Evolutionary conservation across 441 rosid genomes (phyloP), one percentile per base, ranked within the genome.

Genomic region (Syzygium malaccense): DNA sequence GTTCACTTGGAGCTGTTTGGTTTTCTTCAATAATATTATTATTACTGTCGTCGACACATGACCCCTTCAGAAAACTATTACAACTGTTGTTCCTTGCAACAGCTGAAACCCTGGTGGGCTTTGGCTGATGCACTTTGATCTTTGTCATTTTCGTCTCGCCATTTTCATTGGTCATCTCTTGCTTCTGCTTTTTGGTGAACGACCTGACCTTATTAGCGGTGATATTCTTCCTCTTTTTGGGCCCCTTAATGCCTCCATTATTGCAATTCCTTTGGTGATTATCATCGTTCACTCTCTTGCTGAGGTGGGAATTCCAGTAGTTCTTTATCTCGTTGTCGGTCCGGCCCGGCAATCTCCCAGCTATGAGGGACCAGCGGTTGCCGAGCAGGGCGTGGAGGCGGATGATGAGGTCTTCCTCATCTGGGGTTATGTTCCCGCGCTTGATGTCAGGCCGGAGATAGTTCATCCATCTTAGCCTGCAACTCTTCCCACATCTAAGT

Each of bases 321-420:
- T 85, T 85, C 49, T 85, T 85, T 25, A 85, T 85, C 86, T 85
- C 86, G 30, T 85, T 85, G 86, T 85, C 86, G 4, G 86, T 85
- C 62, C 86, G 86, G 51, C 66, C 51, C 0, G 86, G 86, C 62
- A 85, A 23, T 85, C 86, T 85, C 49, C 86, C 66, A 14, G 86
- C 86, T 25, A 85, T 85, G n/a, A 85, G 86, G 15, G 86, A 85
- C 86, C 86, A 85, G 19, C 86, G 86, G 64, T 55, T 85, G 66
- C 86, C 86, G 6, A 85, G 86, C 30, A 85, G 86, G 4, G 86
- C 15, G 2, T 85, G 86, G 51, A 85, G 86, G 62, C 86, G 86
- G 48, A 85, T 1, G 4, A 85, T 85, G 66, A 85, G 86, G 86
- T 85, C 86, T 55, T 85, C 86, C 66, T 85, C 86, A 1, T 85